phyloP scores from a whole-genome alignment of 75 land plant species.

The Chamaecyparis obtusa region DNA sequence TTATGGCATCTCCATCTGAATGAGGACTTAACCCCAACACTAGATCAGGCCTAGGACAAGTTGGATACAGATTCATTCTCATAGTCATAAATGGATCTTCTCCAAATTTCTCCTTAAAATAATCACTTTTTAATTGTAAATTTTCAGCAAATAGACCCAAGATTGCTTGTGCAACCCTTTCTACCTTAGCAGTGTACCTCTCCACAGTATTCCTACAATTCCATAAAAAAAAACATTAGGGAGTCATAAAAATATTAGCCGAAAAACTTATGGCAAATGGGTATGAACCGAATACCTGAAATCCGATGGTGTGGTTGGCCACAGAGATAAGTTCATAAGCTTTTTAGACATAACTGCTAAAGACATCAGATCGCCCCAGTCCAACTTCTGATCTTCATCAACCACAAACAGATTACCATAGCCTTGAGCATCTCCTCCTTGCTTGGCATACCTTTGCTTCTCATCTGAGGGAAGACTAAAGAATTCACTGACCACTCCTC shows the following conservation, averaged over 20 bases:
- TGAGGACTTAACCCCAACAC: background rate
- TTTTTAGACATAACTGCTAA: background rate
- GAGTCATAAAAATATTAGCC: too few relatives aligned
- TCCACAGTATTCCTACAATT: too few relatives aligned
- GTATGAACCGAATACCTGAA: background rate
- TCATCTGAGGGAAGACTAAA: constrained; percentile 33
- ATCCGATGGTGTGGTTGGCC: background rate
- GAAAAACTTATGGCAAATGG: too few relatives aligned
- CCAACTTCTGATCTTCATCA: constrained; percentile 34
- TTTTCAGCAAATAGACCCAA: too few relatives aligned
- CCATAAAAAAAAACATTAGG: background rate
- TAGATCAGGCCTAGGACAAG: background rate
- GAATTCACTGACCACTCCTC: constrained; percentile 17
- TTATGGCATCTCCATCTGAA: background rate
- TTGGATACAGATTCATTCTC: too few relatives aligned
- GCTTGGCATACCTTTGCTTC: constrained; percentile 14
- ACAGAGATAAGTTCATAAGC: background rate
- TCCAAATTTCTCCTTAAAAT: too few relatives aligned
- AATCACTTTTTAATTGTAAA: too few relatives aligned
- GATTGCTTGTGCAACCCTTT: too few relatives aligned
- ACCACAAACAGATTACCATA: constrained; percentile 37
- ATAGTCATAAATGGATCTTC: too few relatives aligned
- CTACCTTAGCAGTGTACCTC: too few relatives aligned
- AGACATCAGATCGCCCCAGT: constrained; percentile 36
- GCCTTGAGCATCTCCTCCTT: constrained; percentile 26